Percentiles rank a stretch among this genome's conserved stretches.
phyloP scores from a whole-genome alignment of 306 rosid species.

The Trichosanthes cucumerina region DNA sequence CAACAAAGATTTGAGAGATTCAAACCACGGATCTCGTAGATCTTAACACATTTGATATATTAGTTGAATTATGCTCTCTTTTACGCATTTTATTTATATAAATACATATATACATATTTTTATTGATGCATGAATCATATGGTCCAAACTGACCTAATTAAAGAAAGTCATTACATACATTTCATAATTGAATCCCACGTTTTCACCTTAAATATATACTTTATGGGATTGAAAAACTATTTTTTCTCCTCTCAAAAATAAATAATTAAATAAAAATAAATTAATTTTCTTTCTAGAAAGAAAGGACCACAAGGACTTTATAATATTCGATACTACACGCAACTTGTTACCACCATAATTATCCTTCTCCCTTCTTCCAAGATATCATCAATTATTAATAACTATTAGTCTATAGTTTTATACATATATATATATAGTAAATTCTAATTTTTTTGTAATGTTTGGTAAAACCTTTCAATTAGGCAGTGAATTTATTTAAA shows the following conservation, averaged over 20 bases:
- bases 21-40: no score
- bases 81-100: neutral
- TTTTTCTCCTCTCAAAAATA: neutral
- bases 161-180: neutral
- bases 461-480: neutral
- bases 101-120: neutral
- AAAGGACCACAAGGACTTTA: neutral
- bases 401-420: neutral
- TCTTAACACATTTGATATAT: no score
- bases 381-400: neutral
- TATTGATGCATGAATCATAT: neutral
- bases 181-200: neutral
- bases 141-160: neutral
- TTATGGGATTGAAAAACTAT: neutral
- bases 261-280: neutral
- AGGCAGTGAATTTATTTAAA: neutral
- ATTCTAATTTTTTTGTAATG: neutral
- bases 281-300: neutral
- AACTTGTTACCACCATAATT: neutral
- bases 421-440: neutral
- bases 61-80: no score
- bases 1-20: no score
- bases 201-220: neutral
- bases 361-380: neutral
- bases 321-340: neutral